A percentile compares a stretch with the other conserved stretches of the same genome.
Evolutionary conservation across 2,329 filamentous ascomycete species (phyloP).

Genomic region (Tolypocladium tundrense): DNA sequence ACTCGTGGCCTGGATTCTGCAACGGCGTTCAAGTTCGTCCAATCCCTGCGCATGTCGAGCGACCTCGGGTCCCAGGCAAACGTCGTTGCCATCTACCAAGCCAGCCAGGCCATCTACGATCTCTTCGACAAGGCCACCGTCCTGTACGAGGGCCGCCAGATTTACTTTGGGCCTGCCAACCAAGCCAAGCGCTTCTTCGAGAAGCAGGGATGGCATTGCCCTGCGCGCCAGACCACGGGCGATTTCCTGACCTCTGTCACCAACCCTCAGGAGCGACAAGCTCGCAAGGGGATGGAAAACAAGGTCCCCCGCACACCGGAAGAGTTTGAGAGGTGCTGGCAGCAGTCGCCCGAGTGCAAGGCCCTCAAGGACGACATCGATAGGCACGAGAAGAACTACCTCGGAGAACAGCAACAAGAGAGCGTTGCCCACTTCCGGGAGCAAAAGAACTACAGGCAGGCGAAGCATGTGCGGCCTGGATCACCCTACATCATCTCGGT

Average conservation of each 20-base stretch:
- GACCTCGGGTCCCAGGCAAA: slow-evolving; percentile 54
- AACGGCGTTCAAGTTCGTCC: slow-evolving; percentile 64
- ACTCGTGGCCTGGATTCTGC: slow-evolving; percentile 65
- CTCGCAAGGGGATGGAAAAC: slow-evolving; percentile 47
- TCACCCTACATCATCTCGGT: slow-evolving; percentile 50
- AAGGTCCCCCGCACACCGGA: slow-evolving; percentile 57
- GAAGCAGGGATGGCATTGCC: slow-evolving; percentile 58
- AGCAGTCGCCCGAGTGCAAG: slow-evolving; percentile 31
- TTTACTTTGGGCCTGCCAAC: slow-evolving; percentile 58
- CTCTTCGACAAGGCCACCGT: slow-evolving; percentile 67
- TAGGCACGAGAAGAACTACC: slow-evolving; percentile 35
- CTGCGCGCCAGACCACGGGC: slow-evolving; percentile 53
- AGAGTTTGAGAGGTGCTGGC: slow-evolving; percentile 49
- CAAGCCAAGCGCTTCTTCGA: slow-evolving; percentile 57
- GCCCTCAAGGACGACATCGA: slow-evolving; percentile 37
- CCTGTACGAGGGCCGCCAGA: slow-evolving; percentile 66
- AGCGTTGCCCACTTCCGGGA: slow-evolving; percentile 31
- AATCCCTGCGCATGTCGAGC: slow-evolving; percentile 53
- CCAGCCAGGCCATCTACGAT: slow-evolving; percentile 58
- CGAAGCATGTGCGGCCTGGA: slow-evolving; percentile 39
- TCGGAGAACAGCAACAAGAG: slow-evolving; percentile 27
- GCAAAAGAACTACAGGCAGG: slow-evolving; percentile 39
- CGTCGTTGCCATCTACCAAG: slow-evolving; percentile 63
- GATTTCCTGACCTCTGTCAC: slow-evolving; percentile 64
- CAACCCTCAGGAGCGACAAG: slow-evolving; percentile 48